Base-by-base conservation (phyloP, 1,284 basidiomycete genomes). In the Ceratobasidium sp. region DNA sequence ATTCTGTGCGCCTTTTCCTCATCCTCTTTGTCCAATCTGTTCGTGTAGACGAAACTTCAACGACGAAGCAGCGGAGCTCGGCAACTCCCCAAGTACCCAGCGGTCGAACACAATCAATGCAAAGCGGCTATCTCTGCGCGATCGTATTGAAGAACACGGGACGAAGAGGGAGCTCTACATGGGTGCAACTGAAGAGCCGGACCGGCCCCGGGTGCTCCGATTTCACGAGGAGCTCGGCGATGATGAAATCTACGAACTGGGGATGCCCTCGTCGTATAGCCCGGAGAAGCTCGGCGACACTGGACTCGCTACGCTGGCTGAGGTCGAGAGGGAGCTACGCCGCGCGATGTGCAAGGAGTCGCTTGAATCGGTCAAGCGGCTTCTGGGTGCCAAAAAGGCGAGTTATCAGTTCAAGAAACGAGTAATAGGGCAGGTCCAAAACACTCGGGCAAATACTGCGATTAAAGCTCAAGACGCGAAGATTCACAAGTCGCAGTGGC, bases 301-400 rank as follows among this genome's bases (percentile, higher is more conserved):
- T 31, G 48, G 22, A 19, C 29, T 65, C 22, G 27, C 9, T 14
- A 5, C 29, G 31, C 29, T 65, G 14, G 63, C 48, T 14, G 63
- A 65, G 14, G 24, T 65, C 11, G 50, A 65, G 47, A 19, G 3
- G 15, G 31, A 65, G 14, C 47, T 65, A 31, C 47, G 48, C 6
- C 63, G 50, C 15, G 63, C 17, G 27, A 29, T 22, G 29, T 65
- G 63, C 47, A 51, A 31, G 27, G 50, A 65, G 24, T 14, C 63
- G 7, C 31, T 65, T 7, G 63, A 51, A 27, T 53, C 31, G 15
- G 63, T 65, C 5, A 51, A 53, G 48, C 48, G 48, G 11, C 33
- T 50, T 17, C 48, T 65, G 7, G 48, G 63, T 17, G 63, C 19
- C 17, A 65, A 65, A 15, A 15, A 45, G 29, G 29, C 17, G 19